A percentile compares a stretch with the other conserved stretches of the same genome.
Evolutionary conservation across 2,329 filamentous ascomycete species (phyloP).

Genomic region (Pyricularia grisea): DNA sequence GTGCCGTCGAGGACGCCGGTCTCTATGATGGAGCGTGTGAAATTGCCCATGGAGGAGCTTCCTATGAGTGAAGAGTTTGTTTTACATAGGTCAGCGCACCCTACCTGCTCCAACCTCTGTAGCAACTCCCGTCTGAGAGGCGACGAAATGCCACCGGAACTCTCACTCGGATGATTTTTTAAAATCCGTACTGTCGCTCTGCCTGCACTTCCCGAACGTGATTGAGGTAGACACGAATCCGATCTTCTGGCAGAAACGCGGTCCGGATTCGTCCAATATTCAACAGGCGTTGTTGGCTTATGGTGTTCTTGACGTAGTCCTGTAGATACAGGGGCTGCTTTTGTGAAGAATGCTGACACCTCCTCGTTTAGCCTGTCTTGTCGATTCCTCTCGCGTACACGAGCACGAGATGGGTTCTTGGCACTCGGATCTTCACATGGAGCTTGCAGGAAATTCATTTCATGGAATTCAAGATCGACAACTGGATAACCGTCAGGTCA

Average conservation of each 20-base stretch:
- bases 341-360: conserved; percentile 4
- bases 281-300: too few relatives aligned
- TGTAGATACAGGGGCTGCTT: not conserved
- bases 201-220: not conserved
- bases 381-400: not conserved
- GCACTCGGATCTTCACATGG: not conserved
- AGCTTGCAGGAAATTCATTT: not conserved
- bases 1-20: not conserved
- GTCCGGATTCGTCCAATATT: not conserved
- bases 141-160: not conserved
- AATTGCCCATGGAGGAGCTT: not conserved
- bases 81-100: too few relatives aligned
- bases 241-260: not conserved
- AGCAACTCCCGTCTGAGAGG: not conserved
- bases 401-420: not conserved
- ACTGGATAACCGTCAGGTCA: not conserved
- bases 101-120: not conserved
- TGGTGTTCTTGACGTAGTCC: not conserved
- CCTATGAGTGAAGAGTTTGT: not conserved
- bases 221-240: not conserved
- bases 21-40: not conserved
- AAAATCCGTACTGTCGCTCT: not conserved
- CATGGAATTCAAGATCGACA: conserved; percentile 1
- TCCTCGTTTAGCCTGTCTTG: not conserved
- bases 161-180: not conserved